Evolutionary conservation across 345 rosid species (phyloP), one percentile per base, ranked within the genome.

Genomic region (Brassica rapa): DNA sequence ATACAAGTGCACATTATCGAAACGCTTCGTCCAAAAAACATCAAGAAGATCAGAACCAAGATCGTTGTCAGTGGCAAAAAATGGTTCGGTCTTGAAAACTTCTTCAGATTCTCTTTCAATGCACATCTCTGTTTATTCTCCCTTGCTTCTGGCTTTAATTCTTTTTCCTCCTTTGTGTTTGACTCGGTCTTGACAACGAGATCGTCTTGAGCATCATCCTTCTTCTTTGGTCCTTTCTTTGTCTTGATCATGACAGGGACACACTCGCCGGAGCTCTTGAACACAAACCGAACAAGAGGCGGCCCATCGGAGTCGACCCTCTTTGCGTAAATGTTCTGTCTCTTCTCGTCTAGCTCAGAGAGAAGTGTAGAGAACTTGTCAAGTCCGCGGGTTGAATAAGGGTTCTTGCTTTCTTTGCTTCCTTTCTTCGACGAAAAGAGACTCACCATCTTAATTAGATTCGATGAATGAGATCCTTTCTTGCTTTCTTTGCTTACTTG

Each of bases 281-380:
- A 85, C 32, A 79, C 86, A 68, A 90, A 88, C 19, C 93, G 84
- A 69, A 93, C 91, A 2, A 89, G 70, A 25, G 88, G 76, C 1
- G 74, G 75, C 9, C 89, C 87, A 27, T 82, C 77, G 0, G 94
- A 64, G 15, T 82, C 84, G 8, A 80, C 24, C 21, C 77, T 79
- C 32, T 41, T 64, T 0, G 92, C 81, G 72, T 86, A 86, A 53
- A 93, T 86, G 80, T 78, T 75, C 73, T 85, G 85, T 76, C 81
- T 84, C 79, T 85, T 89, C 85, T 87, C 86, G 10, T 88, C 89
- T 0, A 92, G 87, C 15, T 90, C 89, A 0, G 89, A 81, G 65
- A 90, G 23, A 32, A 90, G 94, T 3, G 86, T 83, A 10, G 92
- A 84, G 85, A 93, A 93, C 60, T 87, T 93, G 49, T 89, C 94